Conservation (phyloP, 2,329 filamentous ascomycete genomes). For the Clonostachys chloroleuca region DNA sequence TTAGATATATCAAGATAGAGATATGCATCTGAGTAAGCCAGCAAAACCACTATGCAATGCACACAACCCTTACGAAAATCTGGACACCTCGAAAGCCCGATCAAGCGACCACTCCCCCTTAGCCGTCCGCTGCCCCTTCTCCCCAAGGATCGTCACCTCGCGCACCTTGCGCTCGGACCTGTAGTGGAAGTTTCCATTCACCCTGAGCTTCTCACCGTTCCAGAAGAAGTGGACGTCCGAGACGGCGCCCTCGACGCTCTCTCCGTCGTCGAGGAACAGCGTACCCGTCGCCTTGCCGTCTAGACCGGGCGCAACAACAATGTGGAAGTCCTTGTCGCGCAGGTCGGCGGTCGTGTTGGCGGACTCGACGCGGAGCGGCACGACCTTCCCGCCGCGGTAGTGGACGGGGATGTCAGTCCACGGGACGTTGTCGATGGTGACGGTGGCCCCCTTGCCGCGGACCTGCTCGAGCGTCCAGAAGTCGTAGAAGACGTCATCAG, state of each 20-base stretch:
- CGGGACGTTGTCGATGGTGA: conserved; percentile 24
- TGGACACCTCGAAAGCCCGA: not conserved
- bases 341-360: conserved; percentile 59
- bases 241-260: conserved; percentile 1
- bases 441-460: not conserved
- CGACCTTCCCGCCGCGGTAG: conserved; percentile 56
- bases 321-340: conserved; percentile 58
- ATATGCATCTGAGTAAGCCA: too few relatives aligned
- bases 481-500: conserved; percentile 39
- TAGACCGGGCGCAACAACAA: conserved; percentile 59
- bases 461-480: conserved; percentile 31
- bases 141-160: not conserved
- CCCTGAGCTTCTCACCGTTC: conserved; percentile 1
- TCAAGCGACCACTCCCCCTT: conserved; percentile 1
- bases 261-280: conserved; percentile 71
- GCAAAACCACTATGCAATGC: too few relatives aligned
- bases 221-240: conserved; percentile 1
- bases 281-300: conserved; percentile 59
- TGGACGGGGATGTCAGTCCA: conserved; percentile 54
- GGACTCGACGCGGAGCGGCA: conserved; percentile 47
- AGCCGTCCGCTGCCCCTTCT: not conserved
- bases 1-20: too few relatives aligned
- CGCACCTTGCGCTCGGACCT: not conserved
- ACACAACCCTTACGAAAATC: not conserved
- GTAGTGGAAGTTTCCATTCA: conserved; percentile 1